Conservation (phyloP, 345 rosid genomes). For the Microthlaspi erraticum region DNA sequence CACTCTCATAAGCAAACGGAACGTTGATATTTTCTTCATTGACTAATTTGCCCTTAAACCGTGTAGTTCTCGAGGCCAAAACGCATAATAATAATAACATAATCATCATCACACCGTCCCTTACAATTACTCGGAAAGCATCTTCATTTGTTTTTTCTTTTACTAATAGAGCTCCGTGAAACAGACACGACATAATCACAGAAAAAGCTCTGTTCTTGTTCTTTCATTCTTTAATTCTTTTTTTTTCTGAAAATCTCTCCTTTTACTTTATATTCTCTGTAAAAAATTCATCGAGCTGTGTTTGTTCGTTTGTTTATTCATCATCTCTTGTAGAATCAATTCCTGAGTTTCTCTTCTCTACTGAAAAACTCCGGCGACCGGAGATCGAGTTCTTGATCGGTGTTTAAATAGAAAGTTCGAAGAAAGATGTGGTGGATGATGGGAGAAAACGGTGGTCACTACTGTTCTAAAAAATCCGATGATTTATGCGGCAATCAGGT, state of each 20-base stretch:
- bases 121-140: slow-evolving; percentile 12
- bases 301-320: background rate
- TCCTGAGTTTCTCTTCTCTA: background rate
- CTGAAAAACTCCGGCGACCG: background rate
- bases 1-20: slow-evolving; percentile 19
- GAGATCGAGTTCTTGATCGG: slow-evolving; percentile 35
- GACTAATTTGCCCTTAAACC: slow-evolving; percentile 23
- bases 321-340: background rate
- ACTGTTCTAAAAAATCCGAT: slow-evolving; percentile 91
- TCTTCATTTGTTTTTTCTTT: background rate
- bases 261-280: background rate
- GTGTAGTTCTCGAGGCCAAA: slow-evolving; percentile 11
- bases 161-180: slow-evolving; percentile 13
- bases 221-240: slow-evolving; percentile 31
- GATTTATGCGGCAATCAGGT: slow-evolving; percentile 89
- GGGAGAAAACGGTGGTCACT: slow-evolving; percentile 90
- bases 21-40: slow-evolving; percentile 35
- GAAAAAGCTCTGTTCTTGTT: slow-evolving; percentile 33
- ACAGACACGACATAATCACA: slow-evolving; percentile 25
- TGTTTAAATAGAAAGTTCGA: background rate
- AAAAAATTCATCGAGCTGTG: slow-evolving; percentile 5
- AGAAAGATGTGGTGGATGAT: slow-evolving; percentile 97
- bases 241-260: background rate
- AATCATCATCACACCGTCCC: slow-evolving; percentile 4
- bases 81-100: background rate